Evolutionary conservation across 441 rosid genomes (phyloP).

Genomic region (Gossypium gossypioides): DNA sequence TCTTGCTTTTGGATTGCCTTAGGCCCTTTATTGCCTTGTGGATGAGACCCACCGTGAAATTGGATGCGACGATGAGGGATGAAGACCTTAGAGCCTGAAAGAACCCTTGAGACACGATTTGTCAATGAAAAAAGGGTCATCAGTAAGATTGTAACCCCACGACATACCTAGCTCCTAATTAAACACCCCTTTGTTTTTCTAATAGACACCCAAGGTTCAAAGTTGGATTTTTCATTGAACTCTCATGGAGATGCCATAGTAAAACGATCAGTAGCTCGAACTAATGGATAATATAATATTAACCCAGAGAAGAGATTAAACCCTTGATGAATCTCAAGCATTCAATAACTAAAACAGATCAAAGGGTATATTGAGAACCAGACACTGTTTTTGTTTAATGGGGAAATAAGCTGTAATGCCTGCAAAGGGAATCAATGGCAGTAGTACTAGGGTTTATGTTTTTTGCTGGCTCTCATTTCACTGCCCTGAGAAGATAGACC

Average conservation of each 20-base stretch:
- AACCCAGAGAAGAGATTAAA: neutral
- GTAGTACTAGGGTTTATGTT: slow-evolving; percentile 10
- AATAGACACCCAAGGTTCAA: slow-evolving; percentile 3
- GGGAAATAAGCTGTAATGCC: neutral
- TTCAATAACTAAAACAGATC: neutral
- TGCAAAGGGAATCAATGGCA: neutral
- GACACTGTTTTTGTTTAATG: neutral
- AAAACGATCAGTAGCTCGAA: neutral
- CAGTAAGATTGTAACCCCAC: slow-evolving; percentile 26
- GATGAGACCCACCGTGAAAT: slow-evolving; percentile 31
- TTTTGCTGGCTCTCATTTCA: neutral
- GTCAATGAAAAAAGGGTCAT: slow-evolving; percentile 35
- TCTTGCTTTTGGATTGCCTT: slow-evolving; percentile 29
- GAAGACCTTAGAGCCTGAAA: slow-evolving; percentile 34
- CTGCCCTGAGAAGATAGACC: neutral
- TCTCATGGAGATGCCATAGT: slow-evolving; percentile 25
- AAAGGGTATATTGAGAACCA: neutral
- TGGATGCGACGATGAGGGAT: slow-evolving; percentile 33
- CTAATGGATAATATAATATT: neutral
- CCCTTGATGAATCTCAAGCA: neutral
- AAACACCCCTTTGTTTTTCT: neutral
- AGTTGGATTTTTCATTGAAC: slow-evolving; percentile 5
- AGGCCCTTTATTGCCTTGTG: slow-evolving; percentile 27
- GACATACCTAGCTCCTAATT: slow-evolving; percentile 26
- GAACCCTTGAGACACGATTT: slow-evolving; percentile 36